These are phyloP conservation scores for Mangifera indica DNA, from an alignment of 345 rosid species.

Conservation along the genomic window DNA sequence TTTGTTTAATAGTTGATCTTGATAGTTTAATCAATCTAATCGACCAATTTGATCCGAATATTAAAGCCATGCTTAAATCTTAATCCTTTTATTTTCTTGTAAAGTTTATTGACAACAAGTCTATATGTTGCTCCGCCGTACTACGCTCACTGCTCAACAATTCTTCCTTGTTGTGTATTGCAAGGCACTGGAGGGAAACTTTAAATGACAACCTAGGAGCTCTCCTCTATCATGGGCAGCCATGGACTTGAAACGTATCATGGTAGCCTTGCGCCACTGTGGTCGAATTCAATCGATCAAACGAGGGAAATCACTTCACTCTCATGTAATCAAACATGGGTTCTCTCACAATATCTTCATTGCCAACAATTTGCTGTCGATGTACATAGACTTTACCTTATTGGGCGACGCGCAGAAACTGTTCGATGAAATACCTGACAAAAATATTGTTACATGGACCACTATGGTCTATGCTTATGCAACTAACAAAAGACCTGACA, in stretches of 20 bases:
- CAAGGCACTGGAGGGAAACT: background rate
- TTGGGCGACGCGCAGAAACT: conserved; percentile 39
- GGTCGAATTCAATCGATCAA: conserved; percentile 43
- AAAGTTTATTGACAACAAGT: no score
- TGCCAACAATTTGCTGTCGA: conserved; percentile 50
- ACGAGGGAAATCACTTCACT: conserved; percentile 49
- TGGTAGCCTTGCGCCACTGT: conserved; percentile 53
- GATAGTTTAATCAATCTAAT: no score
- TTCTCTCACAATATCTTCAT: conserved; percentile 33
- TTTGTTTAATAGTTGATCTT: no score
- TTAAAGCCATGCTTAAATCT: no score
- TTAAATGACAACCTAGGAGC: background rate
- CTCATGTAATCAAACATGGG: conserved; percentile 41
- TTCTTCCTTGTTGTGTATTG: no score
- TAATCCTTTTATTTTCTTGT: no score
- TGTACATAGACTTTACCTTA: conserved; percentile 36
- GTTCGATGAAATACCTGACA: conserved; percentile 63
- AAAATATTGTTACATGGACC: conserved; percentile 66
- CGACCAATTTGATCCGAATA: no score
- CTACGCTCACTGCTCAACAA: no score
- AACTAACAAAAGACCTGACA: conserved; percentile 37
- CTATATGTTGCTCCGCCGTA: no score
- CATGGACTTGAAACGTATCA: conserved; percentile 47
- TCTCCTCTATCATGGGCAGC: background rate
- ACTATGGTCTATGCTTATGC: conserved; percentile 54